A percentile compares a stretch with the other conserved stretches of the same genome.
Evolutionary conservation across 2,329 filamentous ascomycete genomes (phyloP).

Genomic region (Penicillium brevicompactum): DNA sequence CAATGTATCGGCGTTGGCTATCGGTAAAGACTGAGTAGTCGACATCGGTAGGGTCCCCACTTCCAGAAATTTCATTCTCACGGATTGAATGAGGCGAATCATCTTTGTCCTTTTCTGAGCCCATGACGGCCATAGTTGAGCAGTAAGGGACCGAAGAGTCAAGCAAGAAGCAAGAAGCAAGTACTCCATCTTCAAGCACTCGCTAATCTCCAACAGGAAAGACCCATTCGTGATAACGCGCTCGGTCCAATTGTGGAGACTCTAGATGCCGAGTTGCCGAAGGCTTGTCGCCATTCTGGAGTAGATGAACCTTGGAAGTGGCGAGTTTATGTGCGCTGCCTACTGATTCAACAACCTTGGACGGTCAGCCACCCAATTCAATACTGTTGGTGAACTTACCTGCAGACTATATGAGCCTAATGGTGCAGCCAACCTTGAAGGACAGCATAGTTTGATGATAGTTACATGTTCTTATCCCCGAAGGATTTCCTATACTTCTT

Average conservation of each 20-base stretch:
- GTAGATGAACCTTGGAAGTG: too few species aligned
- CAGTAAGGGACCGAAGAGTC: too few species aligned
- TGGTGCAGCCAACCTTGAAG: too few species aligned
- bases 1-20: conserved; percentile 30
- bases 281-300: neutral
- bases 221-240: neutral
- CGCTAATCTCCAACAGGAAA: conserved; percentile 4
- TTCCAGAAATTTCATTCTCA: conserved; percentile 8
- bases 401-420: too few species aligned
- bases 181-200: neutral
- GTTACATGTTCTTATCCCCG: too few species aligned
- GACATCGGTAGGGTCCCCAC: conserved; percentile 16
- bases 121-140: neutral
- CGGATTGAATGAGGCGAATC: conserved; percentile 5
- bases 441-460: too few species aligned
- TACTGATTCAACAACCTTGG: too few species aligned
- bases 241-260: conserved; percentile 12
- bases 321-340: too few species aligned
- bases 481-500: too few species aligned
- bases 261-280: conserved; percentile 24
- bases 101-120: conserved; percentile 3
- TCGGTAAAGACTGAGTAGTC: conserved; percentile 37
- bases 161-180: neutral
- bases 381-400: too few species aligned
- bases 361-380: too few species aligned